Evolutionary conservation across 2,329 filamentous ascomycete species (phyloP), one percentile per base, ranked within the genome.

Genomic region (Paracoccidioides brasiliensis): DNA sequence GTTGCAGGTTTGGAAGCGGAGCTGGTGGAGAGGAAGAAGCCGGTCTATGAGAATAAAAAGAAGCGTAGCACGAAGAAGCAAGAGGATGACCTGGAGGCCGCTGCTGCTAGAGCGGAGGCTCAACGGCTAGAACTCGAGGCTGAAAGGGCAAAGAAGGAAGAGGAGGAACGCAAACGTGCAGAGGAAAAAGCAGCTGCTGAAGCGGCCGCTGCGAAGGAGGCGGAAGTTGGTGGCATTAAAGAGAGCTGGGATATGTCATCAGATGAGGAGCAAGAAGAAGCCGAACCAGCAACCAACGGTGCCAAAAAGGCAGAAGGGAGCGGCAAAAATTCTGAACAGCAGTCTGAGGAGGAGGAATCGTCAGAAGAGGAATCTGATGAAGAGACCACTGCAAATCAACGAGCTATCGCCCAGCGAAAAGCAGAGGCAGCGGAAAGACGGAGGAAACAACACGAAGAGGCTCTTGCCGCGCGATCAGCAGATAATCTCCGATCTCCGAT

Each of bases 401-500:
- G 79, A 59, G 87, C 86, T 14, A 83, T 86, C 64, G 83, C 83
- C 30, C 82, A 86, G 67, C 82, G 85, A 65, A 96, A 96, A 76
- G 86, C 84, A 63, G 90, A 95, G 67, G 90, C 90, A 46, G 88
- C 89, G 14, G 89, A 93, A 64, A 83, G 91, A 67, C 83, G 91
- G 66, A 87, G 90, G 74, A 88, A 88, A 73, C 86, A 90, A 57
- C 88, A 95, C 69, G 88, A 96, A 72, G 91, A 90, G 59, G 93
- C 93, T 15, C 73, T 96, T 68, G 90, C 89, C 46, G 90, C 91
- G 51, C 82, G 90, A 59, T 97, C 91, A 28, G 90, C 88, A 73
- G 90, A 98, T 70, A 85, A 98, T 72, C 81, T 98, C 56, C 89
- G 93, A 57, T 97, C 93, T 43, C 93, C 93, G 54, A 98, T 98